Conservation (phyloP, 2,329 filamentous ascomycete genomes). For the Fusarium musae region DNA sequence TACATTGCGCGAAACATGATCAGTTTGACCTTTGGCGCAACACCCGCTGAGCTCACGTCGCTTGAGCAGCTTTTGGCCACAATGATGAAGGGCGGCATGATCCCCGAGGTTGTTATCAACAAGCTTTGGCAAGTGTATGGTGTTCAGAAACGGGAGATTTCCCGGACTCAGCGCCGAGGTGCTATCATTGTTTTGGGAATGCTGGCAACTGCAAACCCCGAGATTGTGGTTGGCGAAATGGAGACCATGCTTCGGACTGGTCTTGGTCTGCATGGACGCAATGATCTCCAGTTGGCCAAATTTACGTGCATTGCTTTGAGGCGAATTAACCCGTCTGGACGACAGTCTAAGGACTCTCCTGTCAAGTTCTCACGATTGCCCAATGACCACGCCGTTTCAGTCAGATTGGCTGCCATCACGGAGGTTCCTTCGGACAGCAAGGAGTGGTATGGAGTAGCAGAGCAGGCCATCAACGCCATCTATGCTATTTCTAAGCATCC, state of each 20-base stretch:
- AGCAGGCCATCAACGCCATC: conserved; percentile 95
- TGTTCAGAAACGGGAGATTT: conserved; percentile 92
- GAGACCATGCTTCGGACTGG: conserved; percentile 94
- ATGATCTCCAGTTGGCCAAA: conserved; percentile 89
- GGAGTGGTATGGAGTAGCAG: conserved; percentile 95
- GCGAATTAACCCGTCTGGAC: conserved; percentile 86
- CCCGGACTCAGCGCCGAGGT: conserved; percentile 87
- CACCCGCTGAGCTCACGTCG: conserved; percentile 93
- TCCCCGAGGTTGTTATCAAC: conserved; percentile 85
- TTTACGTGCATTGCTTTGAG: conserved; percentile 94
- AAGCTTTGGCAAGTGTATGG: conserved; percentile 99
- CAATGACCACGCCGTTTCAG: conserved; percentile 91
- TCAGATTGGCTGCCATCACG: conserved; percentile 82
- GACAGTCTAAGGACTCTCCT: conserved; percentile 78
- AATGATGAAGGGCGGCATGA: conserved; percentile 94
- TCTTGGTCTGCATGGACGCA: conserved; percentile 80
- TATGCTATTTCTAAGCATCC: conserved; percentile 95
- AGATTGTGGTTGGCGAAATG: conserved; percentile 94
- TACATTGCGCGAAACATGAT: conserved; percentile 99
- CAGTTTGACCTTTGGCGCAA: conserved; percentile 94
- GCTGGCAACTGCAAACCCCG: conserved; percentile 90
- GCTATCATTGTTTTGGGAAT: conserved; percentile 97
- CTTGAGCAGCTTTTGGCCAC: conserved; percentile 94
- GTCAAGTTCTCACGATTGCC: conserved; percentile 80
- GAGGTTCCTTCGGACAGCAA: conserved; percentile 90